Percentiles rank a stretch among this genome's conserved stretches.
phyloP scores from a whole-genome alignment of 1,139 yeast species.

The Blastobotrys niveus region DNA sequence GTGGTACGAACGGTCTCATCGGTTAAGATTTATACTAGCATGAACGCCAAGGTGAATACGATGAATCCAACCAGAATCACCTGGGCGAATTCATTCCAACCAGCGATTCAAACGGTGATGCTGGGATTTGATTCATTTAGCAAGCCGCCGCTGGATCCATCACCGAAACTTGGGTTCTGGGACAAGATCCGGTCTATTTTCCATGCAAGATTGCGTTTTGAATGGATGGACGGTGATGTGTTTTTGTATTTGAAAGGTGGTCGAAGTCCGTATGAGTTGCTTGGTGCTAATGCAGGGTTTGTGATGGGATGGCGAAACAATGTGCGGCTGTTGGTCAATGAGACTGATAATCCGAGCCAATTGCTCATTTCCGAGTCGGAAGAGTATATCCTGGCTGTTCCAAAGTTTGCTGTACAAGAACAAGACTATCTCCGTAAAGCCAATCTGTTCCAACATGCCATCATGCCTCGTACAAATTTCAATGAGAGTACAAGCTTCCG shows the following conservation, averaged over 20 bases:
- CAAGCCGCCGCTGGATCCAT: constrained; percentile 76
- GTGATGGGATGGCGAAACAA: constrained; percentile 70
- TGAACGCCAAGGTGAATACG: constrained; percentile 53
- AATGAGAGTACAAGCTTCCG: constrained; percentile 28
- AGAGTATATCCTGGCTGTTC: constrained; percentile 63
- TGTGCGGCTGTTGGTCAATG: constrained; percentile 56
- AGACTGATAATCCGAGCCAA: constrained; percentile 54
- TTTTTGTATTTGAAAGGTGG: constrained; percentile 60
- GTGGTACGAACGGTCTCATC: constrained; percentile 76
- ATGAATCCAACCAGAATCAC: constrained; percentile 60
- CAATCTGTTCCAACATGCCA: constrained; percentile 21
- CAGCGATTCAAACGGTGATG: constrained; percentile 79
- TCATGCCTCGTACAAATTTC: constrained; percentile 23
- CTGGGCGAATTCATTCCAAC: constrained; percentile 84
- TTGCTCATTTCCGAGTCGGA: constrained; percentile 61
- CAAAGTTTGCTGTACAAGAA: constrained; percentile 38
- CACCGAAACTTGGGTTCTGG: constrained; percentile 79
- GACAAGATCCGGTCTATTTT: constrained; percentile 58
- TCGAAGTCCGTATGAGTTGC: constrained; percentile 64
- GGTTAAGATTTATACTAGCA: constrained; percentile 63
- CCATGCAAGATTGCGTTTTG: constrained; percentile 49
- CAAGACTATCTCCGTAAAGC: constrained; percentile 28
- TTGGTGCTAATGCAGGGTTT: constrained; percentile 72
- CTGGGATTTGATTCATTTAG: constrained; percentile 76
- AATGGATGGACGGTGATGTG: constrained; percentile 48